Evolutionary conservation across 2,329 filamentous ascomycete species (phyloP), one percentile per base, ranked within the genome.

Genomic region (Cladosporium sp.): DNA sequence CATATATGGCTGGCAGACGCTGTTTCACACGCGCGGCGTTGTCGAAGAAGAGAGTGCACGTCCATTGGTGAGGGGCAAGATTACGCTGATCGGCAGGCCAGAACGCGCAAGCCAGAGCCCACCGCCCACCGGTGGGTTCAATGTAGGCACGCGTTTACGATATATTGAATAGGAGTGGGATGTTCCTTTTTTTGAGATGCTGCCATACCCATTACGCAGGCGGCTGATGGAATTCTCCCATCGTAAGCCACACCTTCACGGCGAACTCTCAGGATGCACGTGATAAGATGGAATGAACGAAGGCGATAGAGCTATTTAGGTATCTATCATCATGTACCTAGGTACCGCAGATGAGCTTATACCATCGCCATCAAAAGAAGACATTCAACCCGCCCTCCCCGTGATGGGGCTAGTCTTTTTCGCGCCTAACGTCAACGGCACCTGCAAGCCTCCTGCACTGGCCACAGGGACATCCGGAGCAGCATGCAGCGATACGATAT

Each of bases 21-120:
- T 55, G 52, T 55, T 55, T 55, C 52, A 55, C 28, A 31, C 31
- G 52, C 52, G 52, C 52, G 52, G 18, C 52, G 52, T 23, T 18
- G 52, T 7, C 8, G 26, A 53, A 16, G 26, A 55, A 28, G 28
- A 55, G 18, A 33, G 29, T 21, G 52, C 52, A 55, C 52, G 52
- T 33, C 52, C 52, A 18, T 31, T 53, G 50, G 4, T 29, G 23
- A 55, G 52, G 52, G 40, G 40, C 21, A 46, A 46, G 40, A 46
- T 46, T 46, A 46, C n/a, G 40, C 40, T 46, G 40, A 55, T 55
- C 52, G 18, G 16, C 52, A 23, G 52, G 28, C 52, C 21, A 55
- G 52, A 55, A 55, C 52, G 52, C 52, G 52, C 52, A 55, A 55
- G 52, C 50, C 23, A 28, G 12, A 29, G 49, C 28, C 37, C 50